Conservation (phyloP, 1,284 basidiomycete species). For the Cryptococcus hybrid region DNA sequence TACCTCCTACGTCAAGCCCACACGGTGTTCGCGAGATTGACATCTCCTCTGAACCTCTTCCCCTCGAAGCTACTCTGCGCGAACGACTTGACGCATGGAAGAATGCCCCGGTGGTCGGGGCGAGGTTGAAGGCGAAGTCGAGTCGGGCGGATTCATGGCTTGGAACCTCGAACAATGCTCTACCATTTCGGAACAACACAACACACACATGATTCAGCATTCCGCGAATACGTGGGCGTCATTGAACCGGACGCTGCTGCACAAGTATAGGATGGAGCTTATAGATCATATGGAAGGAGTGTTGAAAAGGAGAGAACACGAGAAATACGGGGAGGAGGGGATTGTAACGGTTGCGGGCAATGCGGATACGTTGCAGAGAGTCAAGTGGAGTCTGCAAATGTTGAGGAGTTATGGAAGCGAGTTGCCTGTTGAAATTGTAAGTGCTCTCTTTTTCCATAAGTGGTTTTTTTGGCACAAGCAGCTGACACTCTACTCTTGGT, state of each 20-base stretch:
- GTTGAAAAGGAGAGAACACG: conserved; percentile 16
- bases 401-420: conserved; percentile 42
- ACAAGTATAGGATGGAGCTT: conserved; percentile 41
- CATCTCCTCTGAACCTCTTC: conserved; percentile 46
- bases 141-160: conserved; percentile 45
- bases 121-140: conserved; percentile 40
- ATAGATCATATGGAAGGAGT: conserved; percentile 43
- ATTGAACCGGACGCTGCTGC: conserved; percentile 40
- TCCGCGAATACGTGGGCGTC: conserved; percentile 44
- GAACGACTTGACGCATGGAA: conserved; percentile 51
- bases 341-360: conserved; percentile 56
- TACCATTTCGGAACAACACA: conserved; percentile 43
- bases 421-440: conserved; percentile 49
- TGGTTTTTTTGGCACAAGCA: no score
- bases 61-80: conserved; percentile 41
- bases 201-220: conserved; percentile 47
- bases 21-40: conserved; percentile 29
- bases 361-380: conserved; percentile 52
- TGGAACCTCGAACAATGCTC: conserved; percentile 48
- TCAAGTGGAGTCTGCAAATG: conserved; percentile 49
- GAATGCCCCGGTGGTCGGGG: conserved; percentile 46
- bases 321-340: conserved; percentile 42
- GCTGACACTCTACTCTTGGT: background rate
- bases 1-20: background rate
- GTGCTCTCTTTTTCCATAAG: conserved; percentile 2